Evolutionary conservation across 352 stramenopile genomes (phyloP).

Genomic region (Pythium plurisporium): DNA sequence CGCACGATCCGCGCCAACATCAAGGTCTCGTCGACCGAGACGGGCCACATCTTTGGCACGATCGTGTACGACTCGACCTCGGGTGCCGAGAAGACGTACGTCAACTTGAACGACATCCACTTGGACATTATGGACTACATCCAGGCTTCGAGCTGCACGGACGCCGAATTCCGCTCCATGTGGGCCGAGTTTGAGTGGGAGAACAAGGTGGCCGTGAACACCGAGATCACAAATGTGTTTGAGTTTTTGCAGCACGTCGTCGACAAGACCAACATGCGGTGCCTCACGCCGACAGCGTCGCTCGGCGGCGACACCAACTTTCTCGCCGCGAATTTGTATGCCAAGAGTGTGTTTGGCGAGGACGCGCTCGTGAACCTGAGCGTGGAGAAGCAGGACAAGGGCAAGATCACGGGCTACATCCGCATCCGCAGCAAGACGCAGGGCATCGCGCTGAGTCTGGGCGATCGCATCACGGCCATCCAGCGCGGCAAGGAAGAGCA

Average conservation of each 20-base stretch:
- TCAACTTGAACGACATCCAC: constrained; percentile 99
- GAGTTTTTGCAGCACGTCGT: constrained; percentile 99
- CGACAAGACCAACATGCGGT: constrained; percentile 98
- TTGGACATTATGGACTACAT: constrained; percentile 99
- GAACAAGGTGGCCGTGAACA: constrained; percentile 99
- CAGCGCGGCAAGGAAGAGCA: constrained; percentile 88
- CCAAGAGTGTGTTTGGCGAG: constrained; percentile 93
- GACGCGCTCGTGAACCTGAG: constrained; percentile 99
- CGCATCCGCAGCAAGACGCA: constrained; percentile 99
- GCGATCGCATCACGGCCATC: constrained; percentile 97
- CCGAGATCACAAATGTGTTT: constrained; percentile 96
- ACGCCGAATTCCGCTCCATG: constrained; percentile 98
- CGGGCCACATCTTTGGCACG: constrained; percentile 99
- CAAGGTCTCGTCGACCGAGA: constrained; percentile 99
- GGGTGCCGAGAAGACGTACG: constrained; percentile 96
- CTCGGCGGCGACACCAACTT: constrained; percentile 91
- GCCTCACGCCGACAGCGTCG: constrained; percentile 93
- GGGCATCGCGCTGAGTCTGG: constrained; percentile 98
- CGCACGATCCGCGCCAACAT: constrained; percentile 97
- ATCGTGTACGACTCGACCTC: constrained; percentile 98
- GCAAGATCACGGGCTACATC: constrained; percentile 97
- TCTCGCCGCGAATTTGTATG: constrained; percentile 92
- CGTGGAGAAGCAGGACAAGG: constrained; percentile 98
- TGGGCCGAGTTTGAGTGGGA: constrained; percentile 99
- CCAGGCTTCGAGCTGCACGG: constrained; percentile 89